These are phyloP conservation scores for Magnaporthiopsis rhizophila DNA, from an alignment of 2,329 filamentous ascomycete species.

Conservation along the genomic window DNA sequence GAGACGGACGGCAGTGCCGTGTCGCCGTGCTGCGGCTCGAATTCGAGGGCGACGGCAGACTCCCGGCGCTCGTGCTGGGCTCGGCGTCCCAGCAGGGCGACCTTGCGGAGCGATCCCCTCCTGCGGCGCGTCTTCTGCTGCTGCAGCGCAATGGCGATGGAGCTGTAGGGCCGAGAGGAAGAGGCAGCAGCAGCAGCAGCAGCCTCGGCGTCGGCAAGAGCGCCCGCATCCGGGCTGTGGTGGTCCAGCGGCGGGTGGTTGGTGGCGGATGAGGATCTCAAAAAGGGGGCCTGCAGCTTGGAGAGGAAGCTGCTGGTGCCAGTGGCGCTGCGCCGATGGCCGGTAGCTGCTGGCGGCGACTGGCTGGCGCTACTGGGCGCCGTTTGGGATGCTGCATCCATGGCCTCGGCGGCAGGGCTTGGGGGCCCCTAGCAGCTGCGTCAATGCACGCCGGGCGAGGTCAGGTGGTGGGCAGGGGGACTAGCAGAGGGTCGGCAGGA, in stretches of 20 bases:
- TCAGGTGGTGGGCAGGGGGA: background rate
- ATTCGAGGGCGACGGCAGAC: slow-evolving; percentile 7
- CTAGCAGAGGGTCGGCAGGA: background rate
- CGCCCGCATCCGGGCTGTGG: background rate
- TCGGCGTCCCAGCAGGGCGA: slow-evolving; percentile 71
- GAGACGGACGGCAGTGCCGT: background rate
- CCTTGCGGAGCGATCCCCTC: slow-evolving; percentile 80
- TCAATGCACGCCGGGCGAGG: background rate
- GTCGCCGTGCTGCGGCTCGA: slow-evolving; percentile 11
- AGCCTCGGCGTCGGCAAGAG: background rate
- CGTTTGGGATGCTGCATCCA: slow-evolving; percentile 3
- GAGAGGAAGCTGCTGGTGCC: slow-evolving; percentile 4
- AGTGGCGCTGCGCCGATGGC: slow-evolving; percentile 4
- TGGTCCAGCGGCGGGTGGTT: slow-evolving; percentile 3
- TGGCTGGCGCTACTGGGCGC: background rate
- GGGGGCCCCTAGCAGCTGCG: background rate
- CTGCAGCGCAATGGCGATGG: slow-evolving; percentile 29
- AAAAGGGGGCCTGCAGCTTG: slow-evolving; percentile 4
- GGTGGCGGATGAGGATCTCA: slow-evolving; percentile 2
- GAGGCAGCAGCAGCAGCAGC: slow-evolving; percentile 1
- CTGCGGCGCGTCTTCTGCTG: slow-evolving; percentile 55
- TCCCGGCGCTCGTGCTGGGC: slow-evolving; percentile 53
- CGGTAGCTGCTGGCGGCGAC: slow-evolving; percentile 5
- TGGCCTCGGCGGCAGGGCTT: background rate
- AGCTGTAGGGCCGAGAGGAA: slow-evolving; percentile 1